phyloP scores from a whole-genome alignment of 2,329 filamentous ascomycete species.

The Stachybotrys chartarum region DNA sequence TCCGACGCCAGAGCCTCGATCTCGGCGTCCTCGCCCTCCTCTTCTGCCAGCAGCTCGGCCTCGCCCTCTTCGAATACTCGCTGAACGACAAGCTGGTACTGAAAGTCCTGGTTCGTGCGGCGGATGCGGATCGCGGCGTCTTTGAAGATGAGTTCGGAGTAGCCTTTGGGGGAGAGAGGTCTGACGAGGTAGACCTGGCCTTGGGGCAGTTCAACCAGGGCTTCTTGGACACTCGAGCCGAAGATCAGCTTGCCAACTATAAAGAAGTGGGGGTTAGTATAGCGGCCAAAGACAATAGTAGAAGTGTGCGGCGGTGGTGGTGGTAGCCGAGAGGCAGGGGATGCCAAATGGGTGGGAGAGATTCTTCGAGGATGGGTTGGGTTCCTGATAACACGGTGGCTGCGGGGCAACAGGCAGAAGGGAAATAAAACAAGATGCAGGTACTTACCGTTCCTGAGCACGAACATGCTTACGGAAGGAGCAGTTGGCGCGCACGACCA shows the following conservation, averaged over 20 bases:
- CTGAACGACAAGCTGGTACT: slow-evolving; percentile 96
- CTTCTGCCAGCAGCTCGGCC: slow-evolving; percentile 82
- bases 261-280: slow-evolving; percentile 1
- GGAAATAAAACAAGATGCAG: neutral
- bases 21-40: slow-evolving; percentile 76
- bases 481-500: neutral
- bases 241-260: slow-evolving; percentile 90
- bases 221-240: slow-evolving; percentile 74
- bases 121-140: slow-evolving; percentile 90
- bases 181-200: slow-evolving; percentile 97
- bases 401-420: slow-evolving; percentile 7
- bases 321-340: neutral
- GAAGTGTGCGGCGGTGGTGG: neutral
- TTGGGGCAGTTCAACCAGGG: slow-evolving; percentile 88
- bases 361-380: neutral
- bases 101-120: slow-evolving; percentile 87
- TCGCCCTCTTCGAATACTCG: slow-evolving; percentile 97
- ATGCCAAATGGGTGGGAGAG: neutral
- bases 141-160: slow-evolving; percentile 98
- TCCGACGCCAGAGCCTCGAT: slow-evolving; percentile 68
- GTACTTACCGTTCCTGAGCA: slow-evolving; percentile 29
- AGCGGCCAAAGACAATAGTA: slow-evolving; percentile 2
- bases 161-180: slow-evolving; percentile 90
- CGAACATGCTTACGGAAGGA: slow-evolving; percentile 24
- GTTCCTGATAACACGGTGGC: neutral